phyloP scores from a whole-genome alignment of 805 yeast genomes.

The Saturnispora zaruensis region DNA sequence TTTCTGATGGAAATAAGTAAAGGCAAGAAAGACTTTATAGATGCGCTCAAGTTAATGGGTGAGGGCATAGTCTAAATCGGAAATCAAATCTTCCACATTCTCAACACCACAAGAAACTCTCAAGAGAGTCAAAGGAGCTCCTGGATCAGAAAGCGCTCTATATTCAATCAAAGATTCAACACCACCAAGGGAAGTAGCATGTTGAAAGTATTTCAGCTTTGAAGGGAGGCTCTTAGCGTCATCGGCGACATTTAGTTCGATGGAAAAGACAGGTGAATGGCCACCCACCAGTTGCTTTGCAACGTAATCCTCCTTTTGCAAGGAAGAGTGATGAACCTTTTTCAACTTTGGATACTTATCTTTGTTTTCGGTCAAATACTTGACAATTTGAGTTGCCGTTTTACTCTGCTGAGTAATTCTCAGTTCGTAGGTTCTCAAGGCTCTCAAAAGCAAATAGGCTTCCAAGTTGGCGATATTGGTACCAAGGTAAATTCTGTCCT shows the following conservation, averaged over 20 bases:
- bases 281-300: constrained; percentile 58
- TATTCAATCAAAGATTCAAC: constrained; percentile 87
- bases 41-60: background rate
- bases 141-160: constrained; percentile 67
- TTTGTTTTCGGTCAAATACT: constrained; percentile 44
- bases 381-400: constrained; percentile 54
- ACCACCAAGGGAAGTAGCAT: constrained; percentile 91
- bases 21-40: background rate
- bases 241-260: constrained; percentile 41
- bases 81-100: constrained; percentile 64
- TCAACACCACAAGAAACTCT: constrained; percentile 81
- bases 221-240: constrained; percentile 59
- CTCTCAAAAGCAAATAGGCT: constrained; percentile 62
- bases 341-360: constrained; percentile 40
- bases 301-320: constrained; percentile 65
- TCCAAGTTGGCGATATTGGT: constrained; percentile 76
- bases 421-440: constrained; percentile 71
- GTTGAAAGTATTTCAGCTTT: constrained; percentile 62
- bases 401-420: constrained; percentile 60
- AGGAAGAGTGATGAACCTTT: constrained; percentile 59
- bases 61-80: constrained; percentile 59
- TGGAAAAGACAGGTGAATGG: constrained; percentile 65
- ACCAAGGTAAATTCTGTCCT: constrained; percentile 67
- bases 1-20: background rate
- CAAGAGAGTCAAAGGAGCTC: constrained; percentile 47